Evolutionary conservation across 2,329 filamentous ascomycete species (phyloP).

Genomic region (Fusarium pseudonygamai): DNA sequence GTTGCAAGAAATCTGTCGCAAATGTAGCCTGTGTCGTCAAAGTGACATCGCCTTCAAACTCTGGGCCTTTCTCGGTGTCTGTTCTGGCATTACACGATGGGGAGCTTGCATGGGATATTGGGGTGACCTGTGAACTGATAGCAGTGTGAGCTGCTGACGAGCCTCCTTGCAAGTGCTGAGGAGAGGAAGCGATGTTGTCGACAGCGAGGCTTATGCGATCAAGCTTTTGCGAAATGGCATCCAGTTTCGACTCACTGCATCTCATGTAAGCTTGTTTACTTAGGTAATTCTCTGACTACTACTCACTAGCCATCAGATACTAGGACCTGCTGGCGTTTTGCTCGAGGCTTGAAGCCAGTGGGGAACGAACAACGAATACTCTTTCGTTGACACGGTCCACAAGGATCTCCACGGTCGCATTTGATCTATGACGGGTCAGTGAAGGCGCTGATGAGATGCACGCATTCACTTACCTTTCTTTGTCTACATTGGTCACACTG

Average conservation of each 20-base stretch:
- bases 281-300: accelerated
- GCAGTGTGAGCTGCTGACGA: not conserved
- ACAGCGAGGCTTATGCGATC: conserved; percentile 9
- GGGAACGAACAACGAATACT: conserved; percentile 5
- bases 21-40: conserved; percentile 1
- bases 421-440: not conserved
- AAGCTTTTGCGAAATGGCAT: not conserved
- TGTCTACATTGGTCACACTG: conserved; percentile 14
- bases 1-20: not conserved
- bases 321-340: not conserved
- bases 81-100: not conserved
- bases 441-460: not conserved
- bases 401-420: conserved; percentile 6
- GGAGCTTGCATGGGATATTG: not conserved
- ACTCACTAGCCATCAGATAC: conserved; percentile 7
- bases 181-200: not conserved
- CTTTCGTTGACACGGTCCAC: conserved; percentile 6
- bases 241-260: not conserved
- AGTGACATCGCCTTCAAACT: not conserved
- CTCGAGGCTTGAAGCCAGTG: not conserved
- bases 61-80: not conserved
- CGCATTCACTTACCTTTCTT: not conserved
- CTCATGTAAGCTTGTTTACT: accelerated
- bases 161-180: not conserved
- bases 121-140: not conserved